phyloP scores from a whole-genome alignment of 2,329 filamentous ascomycete species.

The Leptographium lundbergii region DNA sequence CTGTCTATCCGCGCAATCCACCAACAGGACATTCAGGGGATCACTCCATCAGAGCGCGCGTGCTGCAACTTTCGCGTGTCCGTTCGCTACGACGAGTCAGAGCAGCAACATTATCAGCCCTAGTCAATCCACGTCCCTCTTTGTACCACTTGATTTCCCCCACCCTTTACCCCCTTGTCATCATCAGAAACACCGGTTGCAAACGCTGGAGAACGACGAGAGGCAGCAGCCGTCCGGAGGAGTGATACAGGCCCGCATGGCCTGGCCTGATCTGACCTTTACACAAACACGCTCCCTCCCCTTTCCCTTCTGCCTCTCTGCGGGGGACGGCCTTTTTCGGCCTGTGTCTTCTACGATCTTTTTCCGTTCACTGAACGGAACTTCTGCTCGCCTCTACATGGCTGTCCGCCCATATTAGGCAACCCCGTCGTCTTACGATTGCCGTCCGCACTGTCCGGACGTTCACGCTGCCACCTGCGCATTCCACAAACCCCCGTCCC shows the following conservation, averaged over 20 bases:
- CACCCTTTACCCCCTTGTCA: neutral
- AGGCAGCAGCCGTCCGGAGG: neutral
- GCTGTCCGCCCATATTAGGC: neutral
- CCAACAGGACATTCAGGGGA: neutral
- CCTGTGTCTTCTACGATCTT: neutral
- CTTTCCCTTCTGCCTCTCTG: neutral
- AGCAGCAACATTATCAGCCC: neutral
- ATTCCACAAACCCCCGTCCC: neutral
- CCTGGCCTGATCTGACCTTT: neutral
- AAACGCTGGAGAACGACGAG: neutral
- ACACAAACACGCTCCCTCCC: neutral
- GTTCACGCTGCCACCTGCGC: neutral
- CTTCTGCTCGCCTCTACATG: neutral
- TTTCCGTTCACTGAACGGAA: neutral
- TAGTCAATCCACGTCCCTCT: neutral
- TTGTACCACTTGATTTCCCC: neutral
- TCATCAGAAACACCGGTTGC: neutral
- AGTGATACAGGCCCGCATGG: neutral
- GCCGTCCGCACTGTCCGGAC: neutral
- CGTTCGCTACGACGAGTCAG: neutral
- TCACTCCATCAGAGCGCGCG: slow-evolving; percentile 22
- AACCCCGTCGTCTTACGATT: neutral
- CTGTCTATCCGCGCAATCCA: neutral
- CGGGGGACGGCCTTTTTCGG: neutral
- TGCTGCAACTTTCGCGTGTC: slow-evolving; percentile 18